Evolutionary conservation across 805 yeast species (phyloP), one percentile per base, ranked within the genome.

Genomic region (Monosporozyma aquatica): DNA sequence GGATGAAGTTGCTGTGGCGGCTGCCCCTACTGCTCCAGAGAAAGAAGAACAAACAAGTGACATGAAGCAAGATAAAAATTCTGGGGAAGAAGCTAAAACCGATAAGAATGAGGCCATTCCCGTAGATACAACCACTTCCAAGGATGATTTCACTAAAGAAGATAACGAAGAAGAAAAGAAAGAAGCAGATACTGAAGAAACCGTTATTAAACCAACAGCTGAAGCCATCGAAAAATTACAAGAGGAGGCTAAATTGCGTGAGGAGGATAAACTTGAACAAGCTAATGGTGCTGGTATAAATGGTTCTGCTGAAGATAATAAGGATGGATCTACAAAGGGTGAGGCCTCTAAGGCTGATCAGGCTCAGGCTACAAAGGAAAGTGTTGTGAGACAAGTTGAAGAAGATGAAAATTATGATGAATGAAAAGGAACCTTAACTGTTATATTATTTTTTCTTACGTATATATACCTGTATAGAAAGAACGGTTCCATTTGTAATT

Each of bases 331-430:
- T 14, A 46, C 44, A 29, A 45, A 43, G n/a, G 27, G 18, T 7
- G 38, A 33, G 17, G 30, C 39, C 25, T 23, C 25, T n/a, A n/a
- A n/a, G n/a, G n/a, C n/a, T n/a, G n/a, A n/a, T n/a, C n/a, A n/a
- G n/a, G n/a, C n/a, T 27, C 9, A 35, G 17, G 24, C 39, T 26
- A 18, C 37, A 43, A 15, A 52, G 48, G 38, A 59, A 35, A 51
- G 50, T 33, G 61, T 55, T 13, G 62, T 60, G 29, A 58, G 74
- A 42, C 58, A 64, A 43, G 64, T 69, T 18, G 72, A 67, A 41
- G 73, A 68, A 45, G 74, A 69, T 43, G 69, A 66, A 40, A 64
- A 69, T 46, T 69, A 69, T 50, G 76, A 71, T 47, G 69, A 65
- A 38, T 72, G n/a, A n/a, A n/a, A n/a, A n/a, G n/a, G n/a, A n/a